phyloP scores from a whole-genome alignment of 2,329 filamentous ascomycete genomes.

The Camillea tinctor region DNA sequence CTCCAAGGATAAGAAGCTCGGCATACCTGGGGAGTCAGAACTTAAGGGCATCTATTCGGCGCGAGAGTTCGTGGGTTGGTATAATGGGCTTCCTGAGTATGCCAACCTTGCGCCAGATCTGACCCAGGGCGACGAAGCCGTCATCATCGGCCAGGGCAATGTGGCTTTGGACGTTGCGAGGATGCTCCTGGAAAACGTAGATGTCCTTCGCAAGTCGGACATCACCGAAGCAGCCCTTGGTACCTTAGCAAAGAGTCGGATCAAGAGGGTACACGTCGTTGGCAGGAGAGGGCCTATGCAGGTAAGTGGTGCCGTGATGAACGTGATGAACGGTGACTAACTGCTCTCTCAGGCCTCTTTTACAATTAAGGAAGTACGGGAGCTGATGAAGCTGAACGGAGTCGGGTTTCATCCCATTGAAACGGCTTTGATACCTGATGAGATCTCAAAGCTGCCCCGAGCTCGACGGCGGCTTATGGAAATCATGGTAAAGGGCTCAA shows the following conservation, averaged over 20 bases:
- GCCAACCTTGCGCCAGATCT: constrained; percentile 71
- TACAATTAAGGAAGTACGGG: constrained; percentile 90
- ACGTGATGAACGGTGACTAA: neutral
- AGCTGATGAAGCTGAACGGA: constrained; percentile 73
- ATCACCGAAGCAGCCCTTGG: constrained; percentile 84
- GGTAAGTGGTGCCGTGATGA: constrained; percentile 45
- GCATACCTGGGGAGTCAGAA: constrained; percentile 73
- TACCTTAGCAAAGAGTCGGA: constrained; percentile 65
- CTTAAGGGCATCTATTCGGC: constrained; percentile 80
- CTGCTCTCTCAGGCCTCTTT: constrained; percentile 69
- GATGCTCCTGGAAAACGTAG: constrained; percentile 75
- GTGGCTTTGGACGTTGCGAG: constrained; percentile 92
- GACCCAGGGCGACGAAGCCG: constrained; percentile 72
- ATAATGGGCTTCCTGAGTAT: constrained; percentile 89
- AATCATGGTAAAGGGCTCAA: constrained; percentile 73
- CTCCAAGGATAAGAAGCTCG: constrained; percentile 75
- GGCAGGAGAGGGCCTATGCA: constrained; percentile 87
- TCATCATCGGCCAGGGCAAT: constrained; percentile 93
- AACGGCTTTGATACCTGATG: constrained; percentile 62
- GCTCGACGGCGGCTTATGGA: constrained; percentile 76
- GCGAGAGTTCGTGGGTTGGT: constrained; percentile 95
- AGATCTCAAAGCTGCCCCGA: constrained; percentile 69
- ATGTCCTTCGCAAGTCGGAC: constrained; percentile 76
- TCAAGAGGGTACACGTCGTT: constrained; percentile 82
- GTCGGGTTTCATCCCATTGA: constrained; percentile 73